Conservation (phyloP, 164 flowering plant species). For the Chimonanthus salicifolius region DNA sequence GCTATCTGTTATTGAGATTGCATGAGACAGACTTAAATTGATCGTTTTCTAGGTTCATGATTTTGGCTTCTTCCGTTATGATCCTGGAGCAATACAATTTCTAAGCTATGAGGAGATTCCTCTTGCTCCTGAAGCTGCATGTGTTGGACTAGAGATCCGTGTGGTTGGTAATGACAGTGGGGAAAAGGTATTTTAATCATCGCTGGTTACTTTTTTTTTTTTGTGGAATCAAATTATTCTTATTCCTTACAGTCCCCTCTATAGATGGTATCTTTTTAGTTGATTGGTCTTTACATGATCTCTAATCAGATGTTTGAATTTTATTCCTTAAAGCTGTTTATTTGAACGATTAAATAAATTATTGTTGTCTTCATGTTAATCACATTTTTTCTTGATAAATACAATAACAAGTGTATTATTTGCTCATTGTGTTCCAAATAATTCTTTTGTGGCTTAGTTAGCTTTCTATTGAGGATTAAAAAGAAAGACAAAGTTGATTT, state of each 20-base stretch:
- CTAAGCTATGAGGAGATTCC: slow-evolving; percentile 83
- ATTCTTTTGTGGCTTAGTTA: too few species aligned
- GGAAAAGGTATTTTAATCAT: slow-evolving; percentile 61
- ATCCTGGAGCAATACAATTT: slow-evolving; percentile 72
- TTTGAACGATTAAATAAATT: too few species aligned
- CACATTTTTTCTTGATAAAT: too few species aligned
- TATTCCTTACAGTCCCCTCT: not conserved
- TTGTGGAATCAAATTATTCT: not conserved
- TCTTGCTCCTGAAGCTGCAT: slow-evolving; percentile 89
- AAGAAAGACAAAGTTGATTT: too few species aligned
- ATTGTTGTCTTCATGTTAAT: too few species aligned
- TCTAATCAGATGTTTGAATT: not conserved
- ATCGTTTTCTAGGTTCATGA: slow-evolving; percentile 69
- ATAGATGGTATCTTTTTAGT: too few species aligned
- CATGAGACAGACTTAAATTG: slow-evolving; percentile 5
- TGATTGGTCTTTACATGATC: not conserved
- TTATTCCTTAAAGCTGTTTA: not conserved
- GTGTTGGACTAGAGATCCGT: slow-evolving; percentile 92
- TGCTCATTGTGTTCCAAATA: too few species aligned
- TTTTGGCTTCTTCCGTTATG: slow-evolving; percentile 91
- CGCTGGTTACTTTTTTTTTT: not conserved
- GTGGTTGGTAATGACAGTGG: slow-evolving; percentile 99
- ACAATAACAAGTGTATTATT: too few species aligned
- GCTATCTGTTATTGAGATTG: not conserved
- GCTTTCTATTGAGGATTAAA: too few species aligned